These are phyloP conservation scores for Tolypocladium paradoxum DNA, from an alignment of 2,329 filamentous ascomycete species.

Conservation along the genomic window DNA sequence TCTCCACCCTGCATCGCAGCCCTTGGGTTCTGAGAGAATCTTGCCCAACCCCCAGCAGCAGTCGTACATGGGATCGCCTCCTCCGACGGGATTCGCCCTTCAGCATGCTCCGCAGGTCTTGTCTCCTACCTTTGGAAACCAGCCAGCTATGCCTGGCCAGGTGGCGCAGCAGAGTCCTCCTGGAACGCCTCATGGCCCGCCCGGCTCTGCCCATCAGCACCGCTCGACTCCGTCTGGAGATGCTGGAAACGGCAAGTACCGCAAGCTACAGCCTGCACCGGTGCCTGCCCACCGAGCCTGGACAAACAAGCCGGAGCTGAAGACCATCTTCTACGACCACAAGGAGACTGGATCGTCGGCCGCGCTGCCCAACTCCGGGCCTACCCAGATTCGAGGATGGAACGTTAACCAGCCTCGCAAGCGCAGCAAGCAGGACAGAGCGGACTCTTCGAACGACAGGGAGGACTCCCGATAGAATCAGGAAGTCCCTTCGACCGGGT, in stretches of 20 bases:
- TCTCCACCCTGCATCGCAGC: slow-evolving; percentile 17
- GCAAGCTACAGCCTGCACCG: slow-evolving; percentile 48
- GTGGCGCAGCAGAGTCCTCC: slow-evolving; percentile 26
- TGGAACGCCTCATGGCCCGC: slow-evolving; percentile 19
- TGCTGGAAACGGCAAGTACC: slow-evolving; percentile 34
- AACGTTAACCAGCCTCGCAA: slow-evolving; percentile 33
- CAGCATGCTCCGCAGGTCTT: slow-evolving; percentile 19
- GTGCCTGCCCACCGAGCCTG: slow-evolving; percentile 40
- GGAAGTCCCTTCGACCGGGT: slow-evolving; percentile 10
- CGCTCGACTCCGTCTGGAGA: slow-evolving; percentile 27
- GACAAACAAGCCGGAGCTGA: slow-evolving; percentile 38
- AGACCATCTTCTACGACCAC: slow-evolving; percentile 48
- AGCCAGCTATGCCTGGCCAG: slow-evolving; percentile 15
- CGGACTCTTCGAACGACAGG: slow-evolving; percentile 21
- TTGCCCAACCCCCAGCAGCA: slow-evolving; percentile 17
- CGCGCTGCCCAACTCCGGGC: slow-evolving; percentile 43
- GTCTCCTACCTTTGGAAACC: slow-evolving; percentile 26
- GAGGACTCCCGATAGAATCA: slow-evolving; percentile 28
- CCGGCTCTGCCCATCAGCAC: slow-evolving; percentile 21
- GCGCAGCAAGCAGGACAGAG: slow-evolving; percentile 22
- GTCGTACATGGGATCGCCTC: slow-evolving; percentile 24
- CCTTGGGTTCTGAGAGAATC: slow-evolving; percentile 20
- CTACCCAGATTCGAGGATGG: slow-evolving; percentile 48
- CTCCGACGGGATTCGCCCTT: slow-evolving; percentile 11
- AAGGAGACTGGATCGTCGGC: slow-evolving; percentile 47